Percentiles rank a stretch among this genome's conserved stretches.
These are phyloP conservation scores for Gryganskiella cystojenkinii DNA, from an alignment of 192 early-diverging fungal genomes.

Conservation along the genomic window DNA sequence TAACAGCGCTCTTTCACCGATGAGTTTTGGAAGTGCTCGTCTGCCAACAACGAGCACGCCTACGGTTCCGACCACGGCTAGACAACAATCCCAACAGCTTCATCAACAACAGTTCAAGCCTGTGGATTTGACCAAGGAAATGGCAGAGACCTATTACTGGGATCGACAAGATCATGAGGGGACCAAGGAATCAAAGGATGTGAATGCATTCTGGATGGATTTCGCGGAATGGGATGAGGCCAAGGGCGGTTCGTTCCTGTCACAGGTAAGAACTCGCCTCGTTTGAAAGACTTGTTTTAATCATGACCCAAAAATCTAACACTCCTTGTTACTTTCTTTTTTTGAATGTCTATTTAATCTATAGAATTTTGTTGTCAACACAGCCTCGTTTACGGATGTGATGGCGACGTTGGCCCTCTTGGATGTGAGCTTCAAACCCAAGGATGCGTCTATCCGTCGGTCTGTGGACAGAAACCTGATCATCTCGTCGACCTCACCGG, in stretches of 20 bases:
- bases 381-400: slow-evolving; percentile 32
- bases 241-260: slow-evolving; percentile 43
- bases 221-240: slow-evolving; percentile 44
- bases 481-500: slow-evolving; percentile 37
- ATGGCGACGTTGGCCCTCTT: slow-evolving; percentile 54
- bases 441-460: slow-evolving; percentile 19
- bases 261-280: slow-evolving; percentile 35
- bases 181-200: neutral
- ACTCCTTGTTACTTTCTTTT: neutral
- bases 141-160: slow-evolving; percentile 53
- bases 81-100: neutral
- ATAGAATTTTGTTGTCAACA: slow-evolving; percentile 56
- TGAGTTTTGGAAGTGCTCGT: neutral
- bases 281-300: neutral
- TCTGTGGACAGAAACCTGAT: slow-evolving; percentile 26
- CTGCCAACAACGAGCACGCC: neutral
- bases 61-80: neutral
- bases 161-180: neutral
- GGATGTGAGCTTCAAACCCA: slow-evolving; percentile 43
- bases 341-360: neutral
- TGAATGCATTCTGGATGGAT: slow-evolving; percentile 60
- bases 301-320: neutral
- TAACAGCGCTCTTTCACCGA: too few relatives aligned
- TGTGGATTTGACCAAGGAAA: slow-evolving; percentile 50
- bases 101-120: slow-evolving; percentile 36